phyloP scores from a whole-genome alignment of 768 basidiomycete genomes.

The Vishniacozyma victoriae region DNA sequence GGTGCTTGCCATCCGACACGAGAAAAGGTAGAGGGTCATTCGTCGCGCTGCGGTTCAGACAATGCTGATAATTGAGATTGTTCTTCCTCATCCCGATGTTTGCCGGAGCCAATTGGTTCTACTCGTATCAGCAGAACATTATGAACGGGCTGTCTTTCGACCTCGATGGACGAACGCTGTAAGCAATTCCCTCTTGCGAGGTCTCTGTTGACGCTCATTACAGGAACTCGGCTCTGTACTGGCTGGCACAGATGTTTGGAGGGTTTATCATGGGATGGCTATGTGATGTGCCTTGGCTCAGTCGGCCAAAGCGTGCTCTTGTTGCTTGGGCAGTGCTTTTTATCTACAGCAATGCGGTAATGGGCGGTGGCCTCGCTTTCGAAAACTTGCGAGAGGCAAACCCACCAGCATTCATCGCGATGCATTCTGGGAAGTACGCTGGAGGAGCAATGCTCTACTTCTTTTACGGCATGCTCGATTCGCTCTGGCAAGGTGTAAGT shows the following conservation, averaged over 20 bases:
- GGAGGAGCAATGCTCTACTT: constrained; percentile 3
- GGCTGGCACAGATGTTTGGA: constrained; percentile 5
- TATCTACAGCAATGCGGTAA: background rate
- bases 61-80: background rate
- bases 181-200: background rate
- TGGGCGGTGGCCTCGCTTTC: constrained; percentile 7
- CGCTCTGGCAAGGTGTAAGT: constrained; percentile 3
- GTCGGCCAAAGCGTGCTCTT: constrained; percentile 4
- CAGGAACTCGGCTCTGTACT: constrained; percentile 10
- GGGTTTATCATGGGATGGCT: constrained; percentile 1
- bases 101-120: constrained; percentile 8
- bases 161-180: background rate
- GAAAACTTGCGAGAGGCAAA: background rate
- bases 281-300: background rate
- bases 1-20: no score
- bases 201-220: no score
- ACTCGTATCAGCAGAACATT: constrained; percentile 11
- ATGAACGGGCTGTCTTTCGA: constrained; percentile 6
- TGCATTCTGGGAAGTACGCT: background rate
- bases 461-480: constrained; percentile 6
- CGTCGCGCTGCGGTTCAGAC: no score
- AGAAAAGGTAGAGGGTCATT: no score
- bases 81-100: constrained; percentile 7
- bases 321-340: constrained; percentile 1
- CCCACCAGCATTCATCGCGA: background rate